Conservation (phyloP, 352 stramenopile species). For the Globisporangium emineosum region DNA sequence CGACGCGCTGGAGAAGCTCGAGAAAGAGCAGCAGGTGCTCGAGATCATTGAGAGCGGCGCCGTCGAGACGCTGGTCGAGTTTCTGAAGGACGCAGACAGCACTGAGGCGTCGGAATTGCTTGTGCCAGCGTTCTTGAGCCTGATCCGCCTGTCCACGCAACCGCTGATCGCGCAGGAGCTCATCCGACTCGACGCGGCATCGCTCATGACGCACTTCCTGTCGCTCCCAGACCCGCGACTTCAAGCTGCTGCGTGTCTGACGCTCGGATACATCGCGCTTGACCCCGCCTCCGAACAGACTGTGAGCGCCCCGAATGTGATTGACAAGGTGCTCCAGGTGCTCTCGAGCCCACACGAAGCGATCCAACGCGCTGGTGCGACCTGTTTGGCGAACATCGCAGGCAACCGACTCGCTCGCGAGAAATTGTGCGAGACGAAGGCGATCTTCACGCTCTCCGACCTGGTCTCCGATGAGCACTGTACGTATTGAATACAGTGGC, state of each 20-base stretch:
- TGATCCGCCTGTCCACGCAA: conserved; percentile 60
- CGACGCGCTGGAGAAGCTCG: conserved; percentile 22
- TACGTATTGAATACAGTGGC: conserved; percentile 11
- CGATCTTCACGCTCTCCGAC: conserved; percentile 36
- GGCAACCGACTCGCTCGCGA: conserved; percentile 33
- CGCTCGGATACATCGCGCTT: conserved; percentile 62
- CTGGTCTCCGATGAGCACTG: conserved; percentile 51
- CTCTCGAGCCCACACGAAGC: conserved; percentile 52
- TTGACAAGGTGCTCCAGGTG: conserved; percentile 40
- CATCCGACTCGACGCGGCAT: conserved; percentile 38
- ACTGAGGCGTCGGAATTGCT: conserved; percentile 48
- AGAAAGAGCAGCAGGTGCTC: conserved; percentile 41
- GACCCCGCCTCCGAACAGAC: conserved; percentile 26
- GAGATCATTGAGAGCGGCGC: conserved; percentile 57
- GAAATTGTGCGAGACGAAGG: conserved; percentile 45
- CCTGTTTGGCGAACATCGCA: conserved; percentile 57
- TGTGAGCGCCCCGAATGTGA: conserved; percentile 34
- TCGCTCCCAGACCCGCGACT: conserved; percentile 48
- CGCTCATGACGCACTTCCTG: conserved; percentile 43
- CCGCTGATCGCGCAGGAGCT: conserved; percentile 55
- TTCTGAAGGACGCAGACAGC: conserved; percentile 50
- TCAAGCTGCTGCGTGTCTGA: conserved; percentile 57
- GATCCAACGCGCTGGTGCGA: conserved; percentile 51
- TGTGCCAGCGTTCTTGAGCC: conserved; percentile 55
- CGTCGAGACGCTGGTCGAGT: conserved; percentile 35